Evolutionary conservation across 495 filamentous ascomycete species (phyloP), one percentile per base, ranked within the genome.

Genomic region (Tuber umbilicatum): DNA sequence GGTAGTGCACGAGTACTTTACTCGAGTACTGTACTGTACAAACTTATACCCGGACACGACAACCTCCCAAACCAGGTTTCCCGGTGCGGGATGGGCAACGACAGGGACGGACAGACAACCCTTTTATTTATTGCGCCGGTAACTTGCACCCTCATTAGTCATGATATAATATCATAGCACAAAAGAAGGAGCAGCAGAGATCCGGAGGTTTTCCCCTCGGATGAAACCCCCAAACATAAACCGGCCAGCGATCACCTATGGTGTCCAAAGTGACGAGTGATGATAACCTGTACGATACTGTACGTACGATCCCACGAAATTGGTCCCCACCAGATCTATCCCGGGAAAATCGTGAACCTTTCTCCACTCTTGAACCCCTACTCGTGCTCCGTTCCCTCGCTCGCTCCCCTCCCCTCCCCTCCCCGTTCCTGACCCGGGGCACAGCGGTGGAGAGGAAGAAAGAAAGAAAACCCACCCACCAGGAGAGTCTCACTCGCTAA

Each of bases 371-470:
- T 50, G 19, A 23, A n/a, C n/a, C n/a, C n/a, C n/a, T n/a, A n/a
- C n/a, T n/a, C n/a, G n/a, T n/a, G 5, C 45, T n/a, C 45, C 6
- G 1, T 2, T n/a, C 19, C 9, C 21, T n/a, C 21, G 2, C 45
- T 50, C 45, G 0, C 5, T 23, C 19, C 0, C 45, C 5, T 9
- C 21, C 45, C 21, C 5, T 23, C 19, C 0, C 45, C 5, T 9
- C 21, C 45, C 21, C 7, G 21, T n/a, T 50, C 21, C 45, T 50
- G 21, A 47, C 45, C 23, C 5, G 45, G 9, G n/a, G n/a, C n/a
- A n/a, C 45, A n/a, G 45, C 21, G n/a, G 45, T 1, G 72, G 73
- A 78, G 76, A 71, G 78, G 73, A 77, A 69, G 43, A 73, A 73
- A 64, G 71, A 76, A 7, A 40, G 39, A 40, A 9, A 73, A 68